Evolutionary conservation across 176 grass and related monocot species (phyloP).

Genomic region (Musa schizocarpa): DNA sequence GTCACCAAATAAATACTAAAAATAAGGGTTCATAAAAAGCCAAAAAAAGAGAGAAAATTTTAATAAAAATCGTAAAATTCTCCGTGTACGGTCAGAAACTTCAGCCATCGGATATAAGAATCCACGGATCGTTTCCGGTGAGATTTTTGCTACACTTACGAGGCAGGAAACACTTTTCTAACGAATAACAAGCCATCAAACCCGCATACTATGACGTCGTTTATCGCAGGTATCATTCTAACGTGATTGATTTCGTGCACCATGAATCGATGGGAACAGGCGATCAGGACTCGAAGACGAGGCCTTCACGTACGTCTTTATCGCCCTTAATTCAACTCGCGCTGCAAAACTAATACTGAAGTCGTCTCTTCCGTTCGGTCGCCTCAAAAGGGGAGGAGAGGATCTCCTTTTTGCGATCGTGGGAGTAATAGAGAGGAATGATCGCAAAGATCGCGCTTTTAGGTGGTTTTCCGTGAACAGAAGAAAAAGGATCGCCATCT

Average conservation of each 20-base stretch:
- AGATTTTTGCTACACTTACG: too few relatives aligned
- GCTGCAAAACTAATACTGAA: neutral
- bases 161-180: neutral
- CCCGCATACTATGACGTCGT: neutral
- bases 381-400: neutral
- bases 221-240: too few relatives aligned
- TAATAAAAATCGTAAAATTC: too few relatives aligned
- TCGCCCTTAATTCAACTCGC: neutral
- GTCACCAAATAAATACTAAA: too few relatives aligned
- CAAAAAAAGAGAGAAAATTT: too few relatives aligned
- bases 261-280: neutral
- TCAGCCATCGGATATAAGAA: too few relatives aligned
- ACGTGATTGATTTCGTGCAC: too few relatives aligned
- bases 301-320: neutral
- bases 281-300: neutral
- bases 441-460: neutral
- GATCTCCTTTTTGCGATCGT: neutral
- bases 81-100: too few relatives aligned
- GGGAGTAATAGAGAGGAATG: neutral
- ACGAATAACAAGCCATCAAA: neutral
- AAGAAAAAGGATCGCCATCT: neutral
- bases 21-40: too few relatives aligned
- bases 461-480: neutral
- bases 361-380: neutral
- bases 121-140: too few relatives aligned